Evolutionary conservation across 495 filamentous ascomycete genomes (phyloP).

Genomic region (Xylaria bambusicola): DNA sequence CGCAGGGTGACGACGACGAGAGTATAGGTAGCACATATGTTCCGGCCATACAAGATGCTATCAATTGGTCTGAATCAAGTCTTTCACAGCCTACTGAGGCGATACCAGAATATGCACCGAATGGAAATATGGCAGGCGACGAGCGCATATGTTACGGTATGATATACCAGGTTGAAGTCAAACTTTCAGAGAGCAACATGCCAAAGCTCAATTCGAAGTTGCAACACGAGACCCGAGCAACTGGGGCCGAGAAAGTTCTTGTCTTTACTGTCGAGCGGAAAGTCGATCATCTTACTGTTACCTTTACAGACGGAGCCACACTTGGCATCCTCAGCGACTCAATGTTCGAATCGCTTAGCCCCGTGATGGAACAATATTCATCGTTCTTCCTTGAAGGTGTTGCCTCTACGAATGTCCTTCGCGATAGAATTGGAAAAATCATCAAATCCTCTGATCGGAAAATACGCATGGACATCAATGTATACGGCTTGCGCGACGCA

Average conservation of each 20-base stretch:
- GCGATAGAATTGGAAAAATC: slow-evolving; percentile 24
- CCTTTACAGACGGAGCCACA: slow-evolving; percentile 20
- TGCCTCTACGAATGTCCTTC: slow-evolving; percentile 14
- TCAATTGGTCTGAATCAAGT: background rate
- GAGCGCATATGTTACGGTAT: slow-evolving; percentile 34
- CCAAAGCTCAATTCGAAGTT: slow-evolving; percentile 18
- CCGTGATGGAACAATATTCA: slow-evolving; percentile 10
- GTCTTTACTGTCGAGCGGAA: slow-evolving; percentile 24
- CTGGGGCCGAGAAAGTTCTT: slow-evolving; percentile 13
- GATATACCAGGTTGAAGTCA: slow-evolving; percentile 21
- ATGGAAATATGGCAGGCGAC: background rate
- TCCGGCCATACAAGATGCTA: background rate
- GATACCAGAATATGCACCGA: background rate
- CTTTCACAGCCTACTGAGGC: background rate
- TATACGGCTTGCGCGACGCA: slow-evolving; percentile 32
- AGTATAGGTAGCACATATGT: background rate
- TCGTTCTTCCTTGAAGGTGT: slow-evolving; percentile 26
- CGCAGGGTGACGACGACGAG: background rate
- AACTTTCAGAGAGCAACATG: slow-evolving; percentile 25
- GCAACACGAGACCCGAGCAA: background rate
- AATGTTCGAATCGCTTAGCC: slow-evolving; percentile 19
- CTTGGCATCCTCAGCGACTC: slow-evolving; percentile 26
- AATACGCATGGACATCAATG: slow-evolving; percentile 36
- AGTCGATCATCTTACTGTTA: slow-evolving; percentile 19
- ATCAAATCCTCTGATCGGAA: slow-evolving; percentile 27